Evolutionary conservation across 805 yeast species (phyloP).

Genomic region (Kuraishia capsulata): DNA sequence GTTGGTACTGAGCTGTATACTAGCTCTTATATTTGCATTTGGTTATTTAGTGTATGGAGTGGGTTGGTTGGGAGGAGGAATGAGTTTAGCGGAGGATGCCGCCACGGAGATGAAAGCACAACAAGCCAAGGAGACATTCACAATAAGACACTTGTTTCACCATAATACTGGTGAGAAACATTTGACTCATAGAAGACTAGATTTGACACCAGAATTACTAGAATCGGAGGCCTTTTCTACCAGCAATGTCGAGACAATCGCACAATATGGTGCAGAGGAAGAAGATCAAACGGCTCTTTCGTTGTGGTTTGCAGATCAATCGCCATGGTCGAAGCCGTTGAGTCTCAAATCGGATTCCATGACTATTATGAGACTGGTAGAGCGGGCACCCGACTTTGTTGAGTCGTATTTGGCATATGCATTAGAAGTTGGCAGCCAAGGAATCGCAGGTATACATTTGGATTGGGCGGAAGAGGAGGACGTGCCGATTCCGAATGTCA

Average conservation of each 20-base stretch:
- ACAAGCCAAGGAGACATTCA: too few relatives aligned
- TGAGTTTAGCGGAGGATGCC: too few relatives aligned
- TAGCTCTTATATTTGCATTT: too few relatives aligned
- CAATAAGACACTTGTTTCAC: conserved; percentile 52
- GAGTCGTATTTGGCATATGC: conserved; percentile 61
- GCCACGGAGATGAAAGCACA: too few relatives aligned
- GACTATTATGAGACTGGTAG: conserved; percentile 26
- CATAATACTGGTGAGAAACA: conserved; percentile 43
- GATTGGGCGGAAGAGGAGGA: conserved; percentile 56
- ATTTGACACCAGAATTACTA: conserved; percentile 36
- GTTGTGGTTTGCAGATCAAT: conserved; percentile 18
- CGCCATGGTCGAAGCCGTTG: conserved; percentile 1
- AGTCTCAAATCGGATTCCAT: not conserved
- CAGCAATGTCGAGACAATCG: too few relatives aligned
- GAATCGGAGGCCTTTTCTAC: too few relatives aligned
- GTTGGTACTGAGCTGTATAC: too few relatives aligned
- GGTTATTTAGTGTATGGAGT: too few relatives aligned
- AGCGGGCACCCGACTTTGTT: conserved; percentile 50
- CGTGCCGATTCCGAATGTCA: conserved; percentile 60
- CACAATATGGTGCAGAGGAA: too few relatives aligned
- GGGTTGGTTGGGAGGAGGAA: too few relatives aligned
- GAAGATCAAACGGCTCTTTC: too few relatives aligned
- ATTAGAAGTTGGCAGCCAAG: conserved; percentile 27
- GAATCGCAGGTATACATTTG: conserved; percentile 29
- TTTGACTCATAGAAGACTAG: conserved; percentile 37